Conservation (phyloP, 164 flowering plant species). For the Dillenia turbinata region DNA sequence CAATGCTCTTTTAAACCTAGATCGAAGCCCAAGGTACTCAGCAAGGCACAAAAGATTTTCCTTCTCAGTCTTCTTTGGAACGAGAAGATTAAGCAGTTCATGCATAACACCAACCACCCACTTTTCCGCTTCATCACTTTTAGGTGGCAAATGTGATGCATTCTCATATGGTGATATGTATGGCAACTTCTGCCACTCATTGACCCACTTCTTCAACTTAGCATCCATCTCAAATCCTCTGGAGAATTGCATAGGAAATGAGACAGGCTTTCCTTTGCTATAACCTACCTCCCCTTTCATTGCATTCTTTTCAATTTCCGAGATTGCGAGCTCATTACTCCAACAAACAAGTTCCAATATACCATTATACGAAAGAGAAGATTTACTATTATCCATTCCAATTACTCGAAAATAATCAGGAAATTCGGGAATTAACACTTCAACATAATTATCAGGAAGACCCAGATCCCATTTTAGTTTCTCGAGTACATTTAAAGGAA, state of each 20-base stretch:
- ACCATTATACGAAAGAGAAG: constrained; percentile 9
- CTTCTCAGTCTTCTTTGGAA: constrained; percentile 76
- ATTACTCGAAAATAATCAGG: constrained; percentile 74
- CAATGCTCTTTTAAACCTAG: constrained; percentile 75
- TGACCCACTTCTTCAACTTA: constrained; percentile 63
- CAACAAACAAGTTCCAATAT: constrained; percentile 78
- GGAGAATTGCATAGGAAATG: constrained; percentile 59
- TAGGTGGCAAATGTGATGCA: constrained; percentile 51
- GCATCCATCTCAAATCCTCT: constrained; percentile 75
- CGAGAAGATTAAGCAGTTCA: constrained; percentile 63
- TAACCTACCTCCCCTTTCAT: constrained; percentile 15
- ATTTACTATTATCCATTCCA: constrained; percentile 5
- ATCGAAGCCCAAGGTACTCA: constrained; percentile 63
- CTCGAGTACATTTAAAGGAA: constrained; percentile 56
- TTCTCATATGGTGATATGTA: constrained; percentile 90
- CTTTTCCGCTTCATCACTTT: constrained; percentile 77
- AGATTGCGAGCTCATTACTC: constrained; percentile 56
- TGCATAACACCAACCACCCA: constrained; percentile 81
- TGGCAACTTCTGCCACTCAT: constrained; percentile 86
- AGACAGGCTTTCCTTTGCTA: constrained; percentile 42
- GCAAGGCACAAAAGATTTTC: constrained; percentile 56
- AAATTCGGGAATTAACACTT: constrained; percentile 49
- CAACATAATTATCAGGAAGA: constrained; percentile 57
- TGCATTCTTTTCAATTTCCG: constrained; percentile 52
- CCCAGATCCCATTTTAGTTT: constrained; percentile 75